Conservation (phyloP, 2,329 filamentous ascomycete species). For the Fusarium chuoi region DNA sequence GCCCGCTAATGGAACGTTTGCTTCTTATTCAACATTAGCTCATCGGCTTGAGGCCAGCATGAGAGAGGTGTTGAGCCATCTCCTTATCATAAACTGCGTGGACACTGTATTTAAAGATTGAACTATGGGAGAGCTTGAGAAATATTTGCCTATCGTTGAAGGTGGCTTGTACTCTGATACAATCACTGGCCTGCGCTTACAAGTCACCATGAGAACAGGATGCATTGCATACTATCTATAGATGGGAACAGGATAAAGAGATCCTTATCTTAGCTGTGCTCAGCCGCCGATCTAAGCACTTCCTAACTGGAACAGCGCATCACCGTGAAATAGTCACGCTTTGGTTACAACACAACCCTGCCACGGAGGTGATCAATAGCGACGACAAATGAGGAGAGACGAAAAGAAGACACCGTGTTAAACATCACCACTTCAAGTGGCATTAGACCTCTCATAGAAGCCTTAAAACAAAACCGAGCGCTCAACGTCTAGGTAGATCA, state of each 20-base stretch:
- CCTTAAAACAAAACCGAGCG: background rate
- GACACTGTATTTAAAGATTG: background rate
- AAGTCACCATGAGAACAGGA: background rate
- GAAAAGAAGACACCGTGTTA: background rate
- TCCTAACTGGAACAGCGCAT: background rate
- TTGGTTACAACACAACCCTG: background rate
- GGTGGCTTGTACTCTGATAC: background rate
- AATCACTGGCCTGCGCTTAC: background rate
- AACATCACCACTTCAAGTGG: too few species aligned
- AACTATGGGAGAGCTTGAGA: too few species aligned
- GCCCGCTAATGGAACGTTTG: background rate
- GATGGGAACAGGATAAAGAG: background rate
- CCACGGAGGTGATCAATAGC: background rate
- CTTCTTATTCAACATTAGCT: conserved; percentile 15
- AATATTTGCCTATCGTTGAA: background rate
- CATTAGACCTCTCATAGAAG: background rate
- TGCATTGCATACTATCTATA: background rate
- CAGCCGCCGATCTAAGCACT: background rate
- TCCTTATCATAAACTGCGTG: background rate
- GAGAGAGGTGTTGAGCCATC: background rate
- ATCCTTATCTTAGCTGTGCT: background rate
- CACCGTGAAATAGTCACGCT: background rate
- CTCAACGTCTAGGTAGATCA: background rate
- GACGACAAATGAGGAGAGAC: too few species aligned
- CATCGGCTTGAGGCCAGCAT: background rate